Evolutionary conservation across 2,329 filamentous ascomycete genomes (phyloP).

Genomic region (Beauveria scarabaeidicola): DNA sequence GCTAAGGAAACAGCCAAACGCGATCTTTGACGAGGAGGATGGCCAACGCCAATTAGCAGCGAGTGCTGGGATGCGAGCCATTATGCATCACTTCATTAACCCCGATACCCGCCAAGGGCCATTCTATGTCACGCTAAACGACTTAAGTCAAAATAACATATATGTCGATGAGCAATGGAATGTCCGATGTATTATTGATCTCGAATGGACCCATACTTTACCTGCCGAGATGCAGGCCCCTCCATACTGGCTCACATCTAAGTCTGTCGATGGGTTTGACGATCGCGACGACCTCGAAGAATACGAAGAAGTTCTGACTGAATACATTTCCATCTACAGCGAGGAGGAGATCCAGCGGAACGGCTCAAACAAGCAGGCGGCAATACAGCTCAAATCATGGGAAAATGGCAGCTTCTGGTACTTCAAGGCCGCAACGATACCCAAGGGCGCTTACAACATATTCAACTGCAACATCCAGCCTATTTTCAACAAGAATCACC

Average conservation of each 20-base stretch:
- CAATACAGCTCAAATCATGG: background rate
- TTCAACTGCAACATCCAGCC: background rate
- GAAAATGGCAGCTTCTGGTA: background rate
- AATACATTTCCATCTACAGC: background rate
- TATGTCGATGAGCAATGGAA: slow-evolving; percentile 25
- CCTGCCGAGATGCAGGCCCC: background rate
- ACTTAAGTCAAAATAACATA: slow-evolving; percentile 29
- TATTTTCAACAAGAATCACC: background rate
- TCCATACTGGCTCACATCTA: background rate
- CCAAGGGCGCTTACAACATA: background rate
- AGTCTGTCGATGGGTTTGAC: background rate
- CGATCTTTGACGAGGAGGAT: slow-evolving; percentile 20
- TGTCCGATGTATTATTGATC: slow-evolving; percentile 21
- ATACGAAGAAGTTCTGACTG: background rate
- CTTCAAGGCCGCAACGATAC: background rate
- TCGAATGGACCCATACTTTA: background rate
- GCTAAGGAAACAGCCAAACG: slow-evolving; percentile 25
- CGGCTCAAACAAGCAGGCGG: background rate
- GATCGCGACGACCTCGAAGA: background rate
- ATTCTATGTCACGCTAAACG: slow-evolving; percentile 25
- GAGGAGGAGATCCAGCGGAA: background rate
- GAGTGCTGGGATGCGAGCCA: slow-evolving; percentile 21
- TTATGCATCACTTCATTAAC: slow-evolving; percentile 17
- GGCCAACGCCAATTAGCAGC: slow-evolving; percentile 21
- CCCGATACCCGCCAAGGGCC: slow-evolving; percentile 19